Evolutionary conservation across 1,284 basidiomycete species (phyloP).

Genomic region (Pulchroboletus neoregius): DNA sequence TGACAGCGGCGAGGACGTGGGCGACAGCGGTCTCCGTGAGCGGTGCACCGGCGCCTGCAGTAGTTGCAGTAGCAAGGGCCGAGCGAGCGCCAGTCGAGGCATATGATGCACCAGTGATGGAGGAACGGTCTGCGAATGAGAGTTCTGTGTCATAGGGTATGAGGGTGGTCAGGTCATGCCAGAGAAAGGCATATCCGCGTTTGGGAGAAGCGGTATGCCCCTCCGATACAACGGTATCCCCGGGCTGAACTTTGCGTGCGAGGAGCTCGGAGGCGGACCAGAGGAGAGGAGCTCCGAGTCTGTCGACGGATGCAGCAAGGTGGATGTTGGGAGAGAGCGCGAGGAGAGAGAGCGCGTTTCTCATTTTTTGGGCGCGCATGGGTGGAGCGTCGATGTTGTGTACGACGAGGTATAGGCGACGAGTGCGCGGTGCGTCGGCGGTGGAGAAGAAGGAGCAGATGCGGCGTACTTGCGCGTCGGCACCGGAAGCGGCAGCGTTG

Average conservation of each 20-base stretch:
- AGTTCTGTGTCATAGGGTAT: conserved; percentile 78
- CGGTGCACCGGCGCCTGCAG: conserved; percentile 34
- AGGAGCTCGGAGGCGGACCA: conserved; percentile 65
- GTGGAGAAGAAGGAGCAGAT: conserved; percentile 61
- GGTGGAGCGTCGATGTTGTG: conserved; percentile 84
- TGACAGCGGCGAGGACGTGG: conserved; percentile 83
- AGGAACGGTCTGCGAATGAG: conserved; percentile 60
- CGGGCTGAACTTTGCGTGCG: conserved; percentile 35
- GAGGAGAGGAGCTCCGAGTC: conserved; percentile 74
- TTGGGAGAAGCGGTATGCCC: conserved; percentile 28
- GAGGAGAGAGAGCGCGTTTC: conserved; percentile 63
- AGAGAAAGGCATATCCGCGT: conserved; percentile 77
- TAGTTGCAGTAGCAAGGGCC: conserved; percentile 31
- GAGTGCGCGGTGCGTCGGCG: conserved; percentile 30
- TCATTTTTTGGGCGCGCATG: conserved; percentile 60
- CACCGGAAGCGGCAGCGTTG: conserved; percentile 35
- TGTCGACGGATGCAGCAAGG: conserved; percentile 80
- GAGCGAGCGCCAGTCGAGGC: conserved; percentile 38
- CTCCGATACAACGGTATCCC: conserved; percentile 7
- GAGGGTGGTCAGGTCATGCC: conserved; percentile 86
- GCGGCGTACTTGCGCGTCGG: conserved; percentile 61
- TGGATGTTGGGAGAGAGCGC: conserved; percentile 72
- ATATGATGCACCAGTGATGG: conserved; percentile 50
- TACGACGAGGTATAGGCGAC: conserved; percentile 68
- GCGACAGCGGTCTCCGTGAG: conserved; percentile 79